Conservation (phyloP, 73 alveolate species). For the Urostyla sp. region DNA sequence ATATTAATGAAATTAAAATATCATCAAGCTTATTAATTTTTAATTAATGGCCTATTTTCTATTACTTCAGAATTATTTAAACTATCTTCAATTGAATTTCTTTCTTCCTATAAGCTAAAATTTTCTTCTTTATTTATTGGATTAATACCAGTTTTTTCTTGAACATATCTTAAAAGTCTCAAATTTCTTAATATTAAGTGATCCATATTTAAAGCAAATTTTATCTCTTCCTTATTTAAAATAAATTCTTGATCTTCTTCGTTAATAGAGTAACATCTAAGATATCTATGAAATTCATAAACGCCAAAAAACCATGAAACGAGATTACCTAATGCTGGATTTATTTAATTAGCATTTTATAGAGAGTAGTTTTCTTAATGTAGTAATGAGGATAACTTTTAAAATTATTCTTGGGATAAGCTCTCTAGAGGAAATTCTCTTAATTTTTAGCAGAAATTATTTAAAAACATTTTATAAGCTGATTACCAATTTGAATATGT, state of each 20-base stretch:
- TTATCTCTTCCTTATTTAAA: constrained; percentile 69
- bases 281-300: constrained; percentile 84
- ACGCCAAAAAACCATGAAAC: constrained; percentile 87
- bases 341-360: constrained; percentile 69
- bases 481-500: constrained; percentile 71
- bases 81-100: too few relatives aligned
- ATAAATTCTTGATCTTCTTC: constrained; percentile 74
- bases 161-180: constrained; percentile 76
- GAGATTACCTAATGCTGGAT: constrained; percentile 81
- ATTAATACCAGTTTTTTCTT: constrained; percentile 48
- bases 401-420: constrained; percentile 66
- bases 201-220: constrained; percentile 84
- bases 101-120: too few relatives aligned
- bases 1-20: too few relatives aligned
- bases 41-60: too few relatives aligned
- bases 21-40: too few relatives aligned
- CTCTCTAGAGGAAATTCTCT: constrained; percentile 86
- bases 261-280: constrained; percentile 81
- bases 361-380: constrained; percentile 64
- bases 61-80: too few relatives aligned
- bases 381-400: constrained; percentile 28
- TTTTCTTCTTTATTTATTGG: too few relatives aligned
- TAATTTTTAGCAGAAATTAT: constrained; percentile 75
- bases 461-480: constrained; percentile 71
- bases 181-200: constrained; percentile 68